A percentile compares a stretch with the other conserved stretches of the same genome.
These are phyloP conservation scores for Vanrija sp. DNA, from an alignment of 1,284 basidiomycete species.

Conservation along the genomic window DNA sequence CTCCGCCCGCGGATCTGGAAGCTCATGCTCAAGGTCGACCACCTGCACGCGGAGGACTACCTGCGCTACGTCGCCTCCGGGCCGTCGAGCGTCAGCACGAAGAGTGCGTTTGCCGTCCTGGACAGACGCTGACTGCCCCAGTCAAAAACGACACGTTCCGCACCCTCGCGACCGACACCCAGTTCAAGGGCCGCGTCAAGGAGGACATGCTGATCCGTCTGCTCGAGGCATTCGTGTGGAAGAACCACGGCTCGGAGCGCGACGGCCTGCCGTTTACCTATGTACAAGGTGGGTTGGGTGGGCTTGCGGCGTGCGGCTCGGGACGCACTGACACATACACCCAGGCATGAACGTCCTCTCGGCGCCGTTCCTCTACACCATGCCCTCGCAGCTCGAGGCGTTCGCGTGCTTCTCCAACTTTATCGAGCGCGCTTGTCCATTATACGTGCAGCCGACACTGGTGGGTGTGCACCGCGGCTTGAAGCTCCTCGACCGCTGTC, in stretches of 20 bases:
- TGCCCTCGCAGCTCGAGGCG: slow-evolving; percentile 93
- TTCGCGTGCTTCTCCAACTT: slow-evolving; percentile 94
- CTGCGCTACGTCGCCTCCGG: slow-evolving; percentile 76
- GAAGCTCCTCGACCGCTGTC: slow-evolving; percentile 86
- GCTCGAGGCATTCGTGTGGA: slow-evolving; percentile 95
- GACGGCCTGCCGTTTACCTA: slow-evolving; percentile 75
- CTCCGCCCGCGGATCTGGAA: slow-evolving; percentile 69
- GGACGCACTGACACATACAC: neutral
- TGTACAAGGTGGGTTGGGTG: slow-evolving; percentile 62
- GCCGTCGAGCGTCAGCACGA: slow-evolving; percentile 79
- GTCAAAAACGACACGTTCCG: slow-evolving; percentile 60
- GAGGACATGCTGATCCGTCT: slow-evolving; percentile 95
- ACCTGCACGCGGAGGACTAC: slow-evolving; percentile 70
- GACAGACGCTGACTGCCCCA: slow-evolving; percentile 24
- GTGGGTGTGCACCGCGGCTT: slow-evolving; percentile 91
- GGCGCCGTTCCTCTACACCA: slow-evolving; percentile 92
- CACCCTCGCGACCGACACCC: slow-evolving; percentile 88
- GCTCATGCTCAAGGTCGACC: slow-evolving; percentile 75
- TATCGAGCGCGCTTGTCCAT: slow-evolving; percentile 85
- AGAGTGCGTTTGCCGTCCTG: slow-evolving; percentile 64
- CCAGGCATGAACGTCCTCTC: slow-evolving; percentile 92
- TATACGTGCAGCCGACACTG: slow-evolving; percentile 92
- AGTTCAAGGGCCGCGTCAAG: slow-evolving; percentile 89
- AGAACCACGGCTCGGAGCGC: slow-evolving; percentile 58
- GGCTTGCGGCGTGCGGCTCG: neutral